A percentile compares a stretch with the other conserved stretches of the same genome.
Conservation (phyloP, 163 green algal species). For the Trebouxiophyceae sp. region DNA sequence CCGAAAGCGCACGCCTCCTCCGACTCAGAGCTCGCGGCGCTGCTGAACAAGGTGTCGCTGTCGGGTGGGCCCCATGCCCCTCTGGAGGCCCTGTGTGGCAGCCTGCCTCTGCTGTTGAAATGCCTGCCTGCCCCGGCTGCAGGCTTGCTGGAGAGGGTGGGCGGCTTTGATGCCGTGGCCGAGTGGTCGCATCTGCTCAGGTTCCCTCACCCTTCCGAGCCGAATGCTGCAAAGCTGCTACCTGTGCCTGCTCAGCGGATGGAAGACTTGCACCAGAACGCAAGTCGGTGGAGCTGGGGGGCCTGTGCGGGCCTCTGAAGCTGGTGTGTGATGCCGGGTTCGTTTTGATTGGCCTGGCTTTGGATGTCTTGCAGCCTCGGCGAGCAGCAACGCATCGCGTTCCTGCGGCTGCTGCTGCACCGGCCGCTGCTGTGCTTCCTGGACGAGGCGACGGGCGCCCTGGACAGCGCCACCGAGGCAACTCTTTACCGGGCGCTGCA, state of each 20-base stretch:
- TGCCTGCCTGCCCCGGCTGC: neutral
- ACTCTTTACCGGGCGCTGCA: constrained; percentile 49
- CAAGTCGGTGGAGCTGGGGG: too few relatives aligned
- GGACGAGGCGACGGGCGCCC: constrained; percentile 74
- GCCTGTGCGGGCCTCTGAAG: too few relatives aligned
- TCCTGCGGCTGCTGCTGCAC: constrained; percentile 75
- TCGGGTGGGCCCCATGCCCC: constrained; percentile 45
- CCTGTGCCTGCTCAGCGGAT: too few relatives aligned
- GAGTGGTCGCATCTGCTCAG: constrained; percentile 69
- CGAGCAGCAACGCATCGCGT: constrained; percentile 87
- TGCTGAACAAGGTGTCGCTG: constrained; percentile 53
- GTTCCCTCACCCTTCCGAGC: neutral
- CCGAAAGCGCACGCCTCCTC: too few relatives aligned
- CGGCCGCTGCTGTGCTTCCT: constrained; percentile 66
- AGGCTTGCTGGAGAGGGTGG: constrained; percentile 29
- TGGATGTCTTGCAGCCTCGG: constrained; percentile 31
- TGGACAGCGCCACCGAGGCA: constrained; percentile 60
- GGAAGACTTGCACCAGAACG: too few relatives aligned
- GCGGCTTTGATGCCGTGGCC: constrained; percentile 60
- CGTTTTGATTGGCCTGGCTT: neutral
- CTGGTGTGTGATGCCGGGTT: neutral
- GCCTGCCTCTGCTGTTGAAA: too few relatives aligned
- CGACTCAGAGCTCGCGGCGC: constrained; percentile 27
- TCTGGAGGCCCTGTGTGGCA: constrained; percentile 4
- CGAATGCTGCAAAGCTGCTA: neutral